A percentile compares a stretch with the other conserved stretches of the same genome.
Evolutionary conservation across 352 stramenopile genomes (phyloP).

Genomic region (Pythium apleroticum): DNA sequence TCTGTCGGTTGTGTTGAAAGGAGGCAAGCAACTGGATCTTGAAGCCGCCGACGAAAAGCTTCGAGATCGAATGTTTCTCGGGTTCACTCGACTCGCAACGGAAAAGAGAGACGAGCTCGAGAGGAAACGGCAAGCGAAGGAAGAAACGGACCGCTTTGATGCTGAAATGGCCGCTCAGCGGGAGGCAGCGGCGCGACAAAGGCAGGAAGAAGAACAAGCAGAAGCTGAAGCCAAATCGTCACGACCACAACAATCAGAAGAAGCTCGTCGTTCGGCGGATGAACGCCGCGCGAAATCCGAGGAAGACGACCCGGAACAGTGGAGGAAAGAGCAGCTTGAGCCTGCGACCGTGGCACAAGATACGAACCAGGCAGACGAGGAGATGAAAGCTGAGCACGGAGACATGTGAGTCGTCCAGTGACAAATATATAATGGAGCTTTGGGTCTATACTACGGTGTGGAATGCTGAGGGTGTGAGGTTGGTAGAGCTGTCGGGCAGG

Average conservation of each 20-base stretch:
- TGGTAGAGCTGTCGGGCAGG: conserved; percentile 1
- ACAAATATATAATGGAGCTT: conserved; percentile 11
- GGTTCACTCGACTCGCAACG: conserved; percentile 47
- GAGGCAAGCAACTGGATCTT: conserved; percentile 52
- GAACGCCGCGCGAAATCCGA: conserved; percentile 13
- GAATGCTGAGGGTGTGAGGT: not conserved
- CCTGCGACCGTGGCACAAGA: not conserved
- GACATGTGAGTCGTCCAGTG: conserved; percentile 8
- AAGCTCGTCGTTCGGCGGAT: not conserved
- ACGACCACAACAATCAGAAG: not conserved
- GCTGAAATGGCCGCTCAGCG: not conserved
- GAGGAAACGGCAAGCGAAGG: conserved; percentile 21
- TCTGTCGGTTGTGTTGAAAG: conserved; percentile 44
- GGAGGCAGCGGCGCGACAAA: not conserved
- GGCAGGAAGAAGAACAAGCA: no score
- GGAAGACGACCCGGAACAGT: conserved; percentile 16
- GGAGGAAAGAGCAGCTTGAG: conserved; percentile 9
- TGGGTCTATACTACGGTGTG: conserved; percentile 19
- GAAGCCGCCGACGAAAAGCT: conserved; percentile 48
- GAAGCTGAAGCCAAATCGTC: not conserved
- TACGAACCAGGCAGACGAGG: not conserved
- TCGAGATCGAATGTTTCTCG: conserved; percentile 46
- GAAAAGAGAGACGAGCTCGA: conserved; percentile 42
- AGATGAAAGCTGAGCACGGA: not conserved
- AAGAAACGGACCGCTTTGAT: not conserved